phyloP scores from a whole-genome alignment of 1,284 basidiomycete genomes.

The Gastroboletus turbinatus region DNA sequence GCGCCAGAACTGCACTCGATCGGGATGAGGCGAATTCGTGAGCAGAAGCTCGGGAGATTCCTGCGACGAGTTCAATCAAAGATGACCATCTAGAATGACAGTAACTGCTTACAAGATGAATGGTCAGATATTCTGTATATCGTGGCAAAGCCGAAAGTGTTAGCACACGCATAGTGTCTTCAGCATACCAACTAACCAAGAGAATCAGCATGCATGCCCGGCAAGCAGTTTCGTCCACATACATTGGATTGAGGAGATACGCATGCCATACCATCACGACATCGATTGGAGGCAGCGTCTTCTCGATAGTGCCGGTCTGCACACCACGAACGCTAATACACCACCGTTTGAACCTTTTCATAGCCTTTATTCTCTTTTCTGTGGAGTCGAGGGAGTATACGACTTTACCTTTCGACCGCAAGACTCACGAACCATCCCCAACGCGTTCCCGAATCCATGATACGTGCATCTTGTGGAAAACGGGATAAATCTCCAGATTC shows the following conservation, averaged over 20 bases:
- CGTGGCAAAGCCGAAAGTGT: background rate
- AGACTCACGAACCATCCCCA: background rate
- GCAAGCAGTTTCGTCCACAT: background rate
- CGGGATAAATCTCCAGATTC: background rate
- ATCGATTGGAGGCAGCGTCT: background rate
- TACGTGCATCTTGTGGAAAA: background rate
- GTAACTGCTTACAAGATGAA: background rate
- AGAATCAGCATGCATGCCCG: background rate
- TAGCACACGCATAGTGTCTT: background rate
- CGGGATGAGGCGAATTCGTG: background rate
- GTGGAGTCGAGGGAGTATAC: too few relatives aligned
- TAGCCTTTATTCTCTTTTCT: background rate
- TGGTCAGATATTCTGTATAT: background rate
- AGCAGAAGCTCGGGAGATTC: background rate
- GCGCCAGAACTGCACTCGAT: background rate
- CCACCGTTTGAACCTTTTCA: background rate
- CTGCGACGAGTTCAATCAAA: background rate
- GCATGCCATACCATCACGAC: background rate
- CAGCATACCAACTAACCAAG: background rate
- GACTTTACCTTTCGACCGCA: background rate
- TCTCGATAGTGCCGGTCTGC: background rate
- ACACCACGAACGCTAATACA: background rate
- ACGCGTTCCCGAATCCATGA: background rate
- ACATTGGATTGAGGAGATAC: background rate
- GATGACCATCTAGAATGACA: background rate